Evolutionary conservation across 164 flowering plant genomes (phyloP).

Genomic region (Saururus chinensis): DNA sequence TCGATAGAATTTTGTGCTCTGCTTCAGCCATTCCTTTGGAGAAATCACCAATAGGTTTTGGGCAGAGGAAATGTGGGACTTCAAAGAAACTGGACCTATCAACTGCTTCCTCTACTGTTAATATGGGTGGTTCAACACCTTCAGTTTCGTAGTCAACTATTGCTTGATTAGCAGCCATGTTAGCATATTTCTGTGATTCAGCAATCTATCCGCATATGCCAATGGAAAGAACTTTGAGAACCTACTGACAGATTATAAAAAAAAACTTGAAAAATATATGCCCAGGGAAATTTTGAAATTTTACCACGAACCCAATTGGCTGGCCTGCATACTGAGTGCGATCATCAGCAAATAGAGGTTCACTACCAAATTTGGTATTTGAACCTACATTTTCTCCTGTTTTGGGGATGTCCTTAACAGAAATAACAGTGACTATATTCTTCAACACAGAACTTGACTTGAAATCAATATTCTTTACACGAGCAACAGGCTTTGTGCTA

Average conservation of each 20-base stretch:
- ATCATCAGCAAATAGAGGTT: slow-evolving; percentile 69
- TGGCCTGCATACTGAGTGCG: slow-evolving; percentile 60
- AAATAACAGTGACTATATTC: slow-evolving; percentile 37
- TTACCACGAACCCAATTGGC: slow-evolving; percentile 69
- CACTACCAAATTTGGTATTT: slow-evolving; percentile 39
- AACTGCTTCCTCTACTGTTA: slow-evolving; percentile 90
- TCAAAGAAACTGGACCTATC: slow-evolving; percentile 68
- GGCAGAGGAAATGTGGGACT: slow-evolving; percentile 46
- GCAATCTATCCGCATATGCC: slow-evolving; percentile 43
- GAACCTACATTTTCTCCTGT: slow-evolving; percentile 60
- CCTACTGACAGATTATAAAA: background rate
- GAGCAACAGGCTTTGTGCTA: slow-evolving; percentile 68
- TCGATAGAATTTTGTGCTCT: slow-evolving; percentile 25
- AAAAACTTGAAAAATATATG: background rate
- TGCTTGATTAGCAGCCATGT: slow-evolving; percentile 60
- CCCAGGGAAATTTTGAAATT: background rate
- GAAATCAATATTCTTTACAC: slow-evolving; percentile 42
- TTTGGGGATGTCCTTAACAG: slow-evolving; percentile 61
- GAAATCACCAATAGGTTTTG: slow-evolving; percentile 59
- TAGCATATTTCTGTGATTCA: slow-evolving; percentile 73
- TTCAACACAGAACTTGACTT: slow-evolving; percentile 24
- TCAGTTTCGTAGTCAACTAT: slow-evolving; percentile 56
- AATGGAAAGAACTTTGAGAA: background rate
- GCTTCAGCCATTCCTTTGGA: slow-evolving; percentile 82
- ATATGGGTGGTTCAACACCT: slow-evolving; percentile 59